phyloP scores from a whole-genome alignment of 2,329 filamentous ascomycete species.

The Ophiostoma perfectum region DNA sequence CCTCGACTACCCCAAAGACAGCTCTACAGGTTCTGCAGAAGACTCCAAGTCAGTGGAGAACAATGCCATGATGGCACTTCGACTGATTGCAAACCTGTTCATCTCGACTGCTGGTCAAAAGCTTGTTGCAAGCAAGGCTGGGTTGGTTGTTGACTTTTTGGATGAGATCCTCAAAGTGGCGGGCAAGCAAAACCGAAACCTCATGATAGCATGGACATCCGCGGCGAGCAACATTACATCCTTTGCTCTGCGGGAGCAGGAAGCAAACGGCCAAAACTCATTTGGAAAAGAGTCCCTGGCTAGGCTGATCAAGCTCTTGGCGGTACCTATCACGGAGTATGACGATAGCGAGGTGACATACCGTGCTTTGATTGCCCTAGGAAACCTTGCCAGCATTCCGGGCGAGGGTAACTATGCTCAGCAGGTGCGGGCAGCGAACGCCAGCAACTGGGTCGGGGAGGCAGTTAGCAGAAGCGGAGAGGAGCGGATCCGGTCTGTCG shows the following conservation, averaged over 20 bases:
- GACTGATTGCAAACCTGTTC: slow-evolving; percentile 80
- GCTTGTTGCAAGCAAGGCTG: slow-evolving; percentile 53
- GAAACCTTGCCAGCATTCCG: slow-evolving; percentile 54
- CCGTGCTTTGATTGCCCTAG: slow-evolving; percentile 73
- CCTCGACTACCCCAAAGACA: slow-evolving; percentile 28
- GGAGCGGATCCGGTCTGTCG: slow-evolving; percentile 39
- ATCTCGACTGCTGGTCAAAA: slow-evolving; percentile 64
- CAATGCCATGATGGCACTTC: slow-evolving; percentile 79
- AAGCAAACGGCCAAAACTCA: slow-evolving; percentile 38
- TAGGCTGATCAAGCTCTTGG: slow-evolving; percentile 50
- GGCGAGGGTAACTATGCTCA: slow-evolving; percentile 41
- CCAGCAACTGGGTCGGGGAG: slow-evolving; percentile 34
- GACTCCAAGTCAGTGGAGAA: slow-evolving; percentile 62
- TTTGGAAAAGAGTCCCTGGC: slow-evolving; percentile 41
- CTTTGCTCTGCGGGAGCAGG: slow-evolving; percentile 49
- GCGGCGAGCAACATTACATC: slow-evolving; percentile 81
- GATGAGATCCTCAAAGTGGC: slow-evolving; percentile 55
- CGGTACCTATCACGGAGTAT: slow-evolving; percentile 58
- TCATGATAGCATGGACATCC: slow-evolving; percentile 77
- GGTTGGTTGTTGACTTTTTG: slow-evolving; percentile 58
- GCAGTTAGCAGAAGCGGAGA: slow-evolving; percentile 44
- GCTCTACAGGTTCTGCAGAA: slow-evolving; percentile 42
- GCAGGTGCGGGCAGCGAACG: slow-evolving; percentile 28
- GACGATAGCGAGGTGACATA: slow-evolving; percentile 79
- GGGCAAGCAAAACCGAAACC: slow-evolving; percentile 64